Conservation (phyloP, 768 basidiomycete genomes). For the Collybiopsis confluens region DNA sequence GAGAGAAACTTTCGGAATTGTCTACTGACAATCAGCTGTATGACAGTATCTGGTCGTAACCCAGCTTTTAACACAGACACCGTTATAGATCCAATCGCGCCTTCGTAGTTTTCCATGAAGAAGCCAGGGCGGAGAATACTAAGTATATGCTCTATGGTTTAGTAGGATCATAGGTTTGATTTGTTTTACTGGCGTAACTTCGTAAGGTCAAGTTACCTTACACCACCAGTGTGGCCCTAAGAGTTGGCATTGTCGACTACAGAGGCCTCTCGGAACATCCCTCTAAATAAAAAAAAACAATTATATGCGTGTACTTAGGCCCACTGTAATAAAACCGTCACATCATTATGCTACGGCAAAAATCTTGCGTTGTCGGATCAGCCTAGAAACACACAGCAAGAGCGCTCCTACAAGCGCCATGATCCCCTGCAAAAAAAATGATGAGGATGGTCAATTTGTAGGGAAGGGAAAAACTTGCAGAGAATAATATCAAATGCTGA, state of each 20-base stretch:
- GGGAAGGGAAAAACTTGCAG: constrained; percentile 12
- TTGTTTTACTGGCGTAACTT: too few species aligned
- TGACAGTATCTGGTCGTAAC: constrained; percentile 17
- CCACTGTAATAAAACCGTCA: neutral
- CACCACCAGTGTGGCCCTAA: too few species aligned
- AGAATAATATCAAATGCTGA: constrained; percentile 19
- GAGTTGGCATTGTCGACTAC: too few species aligned
- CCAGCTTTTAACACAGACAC: constrained; percentile 19
- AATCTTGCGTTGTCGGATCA: neutral
- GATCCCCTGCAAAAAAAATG: too few species aligned
- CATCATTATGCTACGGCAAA: neutral
- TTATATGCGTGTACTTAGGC: too few species aligned
- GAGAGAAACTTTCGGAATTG: too few species aligned
- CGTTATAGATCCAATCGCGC: constrained; percentile 23
- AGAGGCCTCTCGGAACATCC: too few species aligned
- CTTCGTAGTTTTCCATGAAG: constrained; percentile 32
- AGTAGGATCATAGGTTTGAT: too few species aligned
- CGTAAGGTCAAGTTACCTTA: too few species aligned
- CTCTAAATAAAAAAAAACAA: too few species aligned
- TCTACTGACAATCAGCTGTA: constrained; percentile 21
- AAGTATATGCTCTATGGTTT: too few species aligned
- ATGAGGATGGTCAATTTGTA: neutral
- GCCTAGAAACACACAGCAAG: neutral
- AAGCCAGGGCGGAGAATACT: constrained; percentile 29
- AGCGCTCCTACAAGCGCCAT: neutral